Evolutionary conservation across 2,329 filamentous ascomycete genomes (phyloP).

Genomic region (Penicillium sp.): DNA sequence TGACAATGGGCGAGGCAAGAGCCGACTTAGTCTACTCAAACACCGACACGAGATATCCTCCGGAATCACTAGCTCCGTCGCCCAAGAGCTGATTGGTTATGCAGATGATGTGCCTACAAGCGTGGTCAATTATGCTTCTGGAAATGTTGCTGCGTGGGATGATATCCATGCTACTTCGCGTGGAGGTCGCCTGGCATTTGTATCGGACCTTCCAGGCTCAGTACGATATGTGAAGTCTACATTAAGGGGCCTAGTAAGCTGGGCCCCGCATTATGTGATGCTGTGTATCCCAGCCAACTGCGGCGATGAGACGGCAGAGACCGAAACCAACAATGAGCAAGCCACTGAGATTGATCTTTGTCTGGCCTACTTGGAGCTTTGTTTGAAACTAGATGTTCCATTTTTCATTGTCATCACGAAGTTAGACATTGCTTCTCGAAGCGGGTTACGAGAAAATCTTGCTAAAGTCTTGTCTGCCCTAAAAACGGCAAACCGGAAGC

Average conservation of each 20-base stretch:
- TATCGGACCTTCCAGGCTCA: conserved; percentile 90
- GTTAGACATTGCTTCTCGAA: conserved; percentile 77
- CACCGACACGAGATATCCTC: conserved; percentile 92
- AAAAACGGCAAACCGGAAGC: conserved; percentile 72
- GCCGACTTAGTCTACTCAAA: conserved; percentile 81
- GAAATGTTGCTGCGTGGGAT: conserved; percentile 87
- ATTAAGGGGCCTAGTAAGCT: conserved; percentile 85
- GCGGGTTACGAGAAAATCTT: conserved; percentile 68
- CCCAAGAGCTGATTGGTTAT: conserved; percentile 92
- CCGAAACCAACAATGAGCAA: conserved; percentile 25
- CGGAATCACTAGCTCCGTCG: conserved; percentile 89
- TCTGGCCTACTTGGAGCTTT: conserved; percentile 79
- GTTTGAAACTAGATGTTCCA: conserved; percentile 75
- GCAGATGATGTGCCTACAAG: conserved; percentile 32
- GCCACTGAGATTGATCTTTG: conserved; percentile 67
- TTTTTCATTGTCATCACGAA: conserved; percentile 87
- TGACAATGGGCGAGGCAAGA: conserved; percentile 90
- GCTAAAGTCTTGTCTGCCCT: conserved; percentile 72
- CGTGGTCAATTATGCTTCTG: conserved; percentile 76
- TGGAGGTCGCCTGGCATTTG: conserved; percentile 73
- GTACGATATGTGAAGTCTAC: conserved; percentile 87
- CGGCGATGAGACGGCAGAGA: conserved; percentile 46
- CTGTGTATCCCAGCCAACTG: conserved; percentile 84
- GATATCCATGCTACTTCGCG: conserved; percentile 84
- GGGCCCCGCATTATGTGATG: conserved; percentile 92